Percentiles rank a stretch among this genome's conserved stretches.
These are phyloP conservation scores for Colletotrichum magnum DNA, from an alignment of 2,329 filamentous ascomycete genomes.

Conservation along the genomic window DNA sequence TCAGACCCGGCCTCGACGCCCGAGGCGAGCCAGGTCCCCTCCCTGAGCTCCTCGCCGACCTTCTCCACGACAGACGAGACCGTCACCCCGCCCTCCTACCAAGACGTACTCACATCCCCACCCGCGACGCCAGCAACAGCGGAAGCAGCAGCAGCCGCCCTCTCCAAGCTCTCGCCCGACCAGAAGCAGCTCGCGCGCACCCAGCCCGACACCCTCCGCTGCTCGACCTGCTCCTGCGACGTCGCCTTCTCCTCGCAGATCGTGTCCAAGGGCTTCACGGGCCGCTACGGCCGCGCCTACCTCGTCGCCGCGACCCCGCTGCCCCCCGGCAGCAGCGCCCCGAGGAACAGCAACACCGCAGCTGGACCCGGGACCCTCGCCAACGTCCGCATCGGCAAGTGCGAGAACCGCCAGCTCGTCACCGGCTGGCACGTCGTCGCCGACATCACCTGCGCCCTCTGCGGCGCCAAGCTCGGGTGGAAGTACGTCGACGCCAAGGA, in stretches of 20 bases:
- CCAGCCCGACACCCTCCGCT: conserved; percentile 70
- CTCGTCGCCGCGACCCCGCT: conserved; percentile 63
- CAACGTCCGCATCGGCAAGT: conserved; percentile 69
- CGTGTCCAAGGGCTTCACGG: conserved; percentile 76
- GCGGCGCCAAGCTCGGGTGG: conserved; percentile 73
- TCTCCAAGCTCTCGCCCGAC: conserved; percentile 5
- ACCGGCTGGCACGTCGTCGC: conserved; percentile 76
- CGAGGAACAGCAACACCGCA: conserved; percentile 40
- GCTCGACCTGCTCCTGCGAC: conserved; percentile 70
- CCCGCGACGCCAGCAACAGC: not conserved
- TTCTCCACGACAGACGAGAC: conserved; percentile 50
- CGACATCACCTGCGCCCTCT: conserved; percentile 72
- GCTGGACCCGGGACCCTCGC: conserved; percentile 54
- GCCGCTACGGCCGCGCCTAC: conserved; percentile 75
- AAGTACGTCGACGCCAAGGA: conserved; percentile 77
- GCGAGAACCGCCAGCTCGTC: conserved; percentile 70
- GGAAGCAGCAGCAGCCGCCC: not conserved
- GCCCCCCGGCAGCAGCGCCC: conserved; percentile 37
- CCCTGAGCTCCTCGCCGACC: conserved; percentile 53
- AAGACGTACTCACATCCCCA: conserved; percentile 25
- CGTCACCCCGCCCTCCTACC: conserved; percentile 45
- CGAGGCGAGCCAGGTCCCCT: conserved; percentile 47
- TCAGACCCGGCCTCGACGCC: conserved; percentile 35
- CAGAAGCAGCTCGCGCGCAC: conserved; percentile 55
- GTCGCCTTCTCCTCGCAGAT: conserved; percentile 74